A percentile compares a stretch with the other conserved stretches of the same genome.
phyloP scores from a whole-genome alignment of 352 stramenopile genomes.

The Globisporangium heterothallicum region DNA sequence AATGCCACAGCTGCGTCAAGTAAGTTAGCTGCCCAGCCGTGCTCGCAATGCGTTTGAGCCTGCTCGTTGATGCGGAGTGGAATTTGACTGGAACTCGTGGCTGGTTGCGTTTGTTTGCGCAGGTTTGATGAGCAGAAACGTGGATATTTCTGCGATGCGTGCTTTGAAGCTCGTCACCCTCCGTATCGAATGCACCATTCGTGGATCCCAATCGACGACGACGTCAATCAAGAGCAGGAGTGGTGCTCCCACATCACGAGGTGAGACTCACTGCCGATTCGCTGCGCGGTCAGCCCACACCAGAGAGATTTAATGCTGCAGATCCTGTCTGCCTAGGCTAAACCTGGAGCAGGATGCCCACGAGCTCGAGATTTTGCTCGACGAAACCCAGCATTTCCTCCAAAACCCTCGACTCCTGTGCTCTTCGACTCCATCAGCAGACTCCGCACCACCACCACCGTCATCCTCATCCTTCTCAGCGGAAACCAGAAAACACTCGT shows the following conservation, averaged over 20 bases:
- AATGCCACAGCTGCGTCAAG: conserved; percentile 67
- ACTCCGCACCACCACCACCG: background rate
- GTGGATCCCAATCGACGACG: conserved; percentile 49
- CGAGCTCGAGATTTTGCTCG: conserved; percentile 52
- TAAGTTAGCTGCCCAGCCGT: conserved; percentile 24
- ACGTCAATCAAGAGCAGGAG: conserved; percentile 51
- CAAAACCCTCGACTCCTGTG: background rate
- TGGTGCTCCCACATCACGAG: conserved; percentile 53
- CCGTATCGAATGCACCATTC: conserved; percentile 45
- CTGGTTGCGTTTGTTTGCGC: background rate
- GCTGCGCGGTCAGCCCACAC: too few relatives aligned
- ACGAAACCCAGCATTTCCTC: conserved; percentile 39
- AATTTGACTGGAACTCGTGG: too few relatives aligned
- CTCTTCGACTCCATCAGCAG: background rate
- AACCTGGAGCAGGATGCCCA: conserved; percentile 60
- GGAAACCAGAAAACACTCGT: background rate
- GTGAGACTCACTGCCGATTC: too few relatives aligned
- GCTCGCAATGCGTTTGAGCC: too few relatives aligned
- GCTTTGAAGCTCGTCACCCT: conserved; percentile 52
- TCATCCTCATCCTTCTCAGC: background rate
- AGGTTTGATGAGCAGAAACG: conserved; percentile 51
- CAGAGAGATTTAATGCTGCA: background rate
- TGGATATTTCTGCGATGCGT: conserved; percentile 67
- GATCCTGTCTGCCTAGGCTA: conserved; percentile 23
- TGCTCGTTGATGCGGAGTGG: background rate